Conservation (phyloP, 768 basidiomycete species). For the Collybia nuda region DNA sequence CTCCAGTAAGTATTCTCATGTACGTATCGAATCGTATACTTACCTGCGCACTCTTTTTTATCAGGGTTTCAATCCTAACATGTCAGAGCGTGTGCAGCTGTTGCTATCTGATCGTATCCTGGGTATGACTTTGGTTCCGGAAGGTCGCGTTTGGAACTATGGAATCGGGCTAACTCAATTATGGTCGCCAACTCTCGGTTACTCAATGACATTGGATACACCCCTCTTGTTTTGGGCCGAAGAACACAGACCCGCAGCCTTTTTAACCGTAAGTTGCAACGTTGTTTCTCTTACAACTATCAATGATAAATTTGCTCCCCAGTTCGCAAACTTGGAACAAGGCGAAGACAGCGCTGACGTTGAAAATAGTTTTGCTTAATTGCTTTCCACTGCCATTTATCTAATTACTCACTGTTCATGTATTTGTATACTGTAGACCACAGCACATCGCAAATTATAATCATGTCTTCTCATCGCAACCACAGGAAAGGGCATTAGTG, state of each 20-base stretch:
- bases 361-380: conserved; percentile 89
- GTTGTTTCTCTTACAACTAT: neutral
- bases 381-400: conserved; percentile 1
- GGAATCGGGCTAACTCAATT: conserved; percentile 91
- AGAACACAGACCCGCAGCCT: conserved; percentile 91
- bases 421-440: conserved; percentile 15
- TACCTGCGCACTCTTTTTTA: conserved; percentile 12
- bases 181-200: conserved; percentile 82
- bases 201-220: conserved; percentile 86
- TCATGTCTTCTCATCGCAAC: neutral
- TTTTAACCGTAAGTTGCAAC: conserved; percentile 71
- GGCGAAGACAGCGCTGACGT: conserved; percentile 95
- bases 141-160: conserved; percentile 96
- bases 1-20: conserved; percentile 45
- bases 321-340: conserved; percentile 90
- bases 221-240: conserved; percentile 96
- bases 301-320: conserved; percentile 8
- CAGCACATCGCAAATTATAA: conserved; percentile 6
- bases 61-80: conserved; percentile 94
- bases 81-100: conserved; percentile 95
- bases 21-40: neutral
- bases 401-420: conserved; percentile 6
- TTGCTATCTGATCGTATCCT: conserved; percentile 93
- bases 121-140: conserved; percentile 93
- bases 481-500: neutral